These are phyloP conservation scores for Passalora sequoiae DNA, from an alignment of 2,329 filamentous ascomycete genomes.

Conservation along the genomic window DNA sequence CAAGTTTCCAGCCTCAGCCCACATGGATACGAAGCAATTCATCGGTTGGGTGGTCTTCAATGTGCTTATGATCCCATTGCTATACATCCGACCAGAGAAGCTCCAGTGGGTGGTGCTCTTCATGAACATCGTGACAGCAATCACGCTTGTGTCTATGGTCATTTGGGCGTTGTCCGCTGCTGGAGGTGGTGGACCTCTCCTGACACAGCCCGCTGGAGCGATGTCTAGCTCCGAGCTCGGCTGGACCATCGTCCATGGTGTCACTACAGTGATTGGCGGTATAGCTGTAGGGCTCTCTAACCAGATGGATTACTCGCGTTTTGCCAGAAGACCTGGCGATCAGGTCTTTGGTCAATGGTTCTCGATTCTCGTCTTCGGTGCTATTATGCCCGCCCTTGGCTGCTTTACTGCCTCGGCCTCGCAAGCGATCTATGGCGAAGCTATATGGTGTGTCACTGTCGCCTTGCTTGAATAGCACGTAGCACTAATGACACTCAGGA, in stretches of 20 bases:
- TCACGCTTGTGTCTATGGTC: conserved; percentile 44
- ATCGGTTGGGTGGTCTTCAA: conserved; percentile 44
- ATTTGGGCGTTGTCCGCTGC: conserved; percentile 57
- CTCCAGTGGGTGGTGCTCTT: conserved; percentile 40
- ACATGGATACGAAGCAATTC: conserved; percentile 45
- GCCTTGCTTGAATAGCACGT: no score
- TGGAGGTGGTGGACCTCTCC: conserved; percentile 44
- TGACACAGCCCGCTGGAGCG: conserved; percentile 26
- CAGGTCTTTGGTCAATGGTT: conserved; percentile 45
- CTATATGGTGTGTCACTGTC: conserved; percentile 35
- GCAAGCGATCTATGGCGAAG: conserved; percentile 48
- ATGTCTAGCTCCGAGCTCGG: conserved; percentile 38
- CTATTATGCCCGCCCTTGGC: conserved; percentile 48
- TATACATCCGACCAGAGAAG: conserved; percentile 42
- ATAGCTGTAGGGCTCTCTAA: conserved; percentile 45
- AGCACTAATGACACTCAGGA: no score
- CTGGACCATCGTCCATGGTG: conserved; percentile 37
- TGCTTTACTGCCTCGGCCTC: conserved; percentile 56
- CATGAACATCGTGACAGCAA: conserved; percentile 45
- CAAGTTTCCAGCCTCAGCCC: conserved; percentile 43
- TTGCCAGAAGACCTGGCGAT: conserved; percentile 35
- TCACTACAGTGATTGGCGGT: conserved; percentile 41
- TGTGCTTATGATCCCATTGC: conserved; percentile 42
- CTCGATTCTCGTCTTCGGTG: conserved; percentile 47
- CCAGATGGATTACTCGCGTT: conserved; percentile 35